Percentiles rank a stretch among this genome's conserved stretches.
These are phyloP conservation scores for Melanogaster broomeanus DNA, from an alignment of 768 basidiomycete genomes.

Conservation along the genomic window DNA sequence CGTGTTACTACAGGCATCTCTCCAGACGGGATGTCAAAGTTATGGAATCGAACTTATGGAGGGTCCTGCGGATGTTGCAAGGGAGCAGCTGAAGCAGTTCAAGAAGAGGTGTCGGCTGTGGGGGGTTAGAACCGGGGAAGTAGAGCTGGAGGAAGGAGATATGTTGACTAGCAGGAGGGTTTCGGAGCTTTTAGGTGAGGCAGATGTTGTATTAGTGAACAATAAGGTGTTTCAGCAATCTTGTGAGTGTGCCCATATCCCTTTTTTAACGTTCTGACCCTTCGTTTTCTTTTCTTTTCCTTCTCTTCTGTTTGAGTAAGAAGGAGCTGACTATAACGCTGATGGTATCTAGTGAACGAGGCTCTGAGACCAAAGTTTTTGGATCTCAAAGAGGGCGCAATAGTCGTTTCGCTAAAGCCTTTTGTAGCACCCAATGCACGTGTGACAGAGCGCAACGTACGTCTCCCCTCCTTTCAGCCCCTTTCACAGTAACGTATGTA, in stretches of 20 bases:
- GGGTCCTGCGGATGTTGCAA: conserved; percentile 79
- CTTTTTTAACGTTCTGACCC: not conserved
- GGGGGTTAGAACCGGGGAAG: conserved; percentile 76
- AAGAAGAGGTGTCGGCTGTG: conserved; percentile 84
- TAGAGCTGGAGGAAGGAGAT: conserved; percentile 83
- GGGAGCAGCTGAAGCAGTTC: conserved; percentile 73
- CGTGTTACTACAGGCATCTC: conserved; percentile 76
- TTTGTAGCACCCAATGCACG: conserved; percentile 79
- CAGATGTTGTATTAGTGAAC: conserved; percentile 91
- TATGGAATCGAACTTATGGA: conserved; percentile 82
- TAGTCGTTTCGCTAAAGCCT: conserved; percentile 85
- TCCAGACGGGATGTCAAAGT: conserved; percentile 76
- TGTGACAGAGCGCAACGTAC: conserved; percentile 81
- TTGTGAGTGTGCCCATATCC: conserved; percentile 48
- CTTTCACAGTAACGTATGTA: not conserved
- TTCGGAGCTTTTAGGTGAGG: conserved; percentile 68
- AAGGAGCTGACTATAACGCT: conserved; percentile 2
- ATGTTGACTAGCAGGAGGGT: conserved; percentile 74
- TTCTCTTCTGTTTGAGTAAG: not conserved
- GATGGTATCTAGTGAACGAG: conserved; percentile 68
- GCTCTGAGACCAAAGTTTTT: conserved; percentile 86
- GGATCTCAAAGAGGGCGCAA: conserved; percentile 91
- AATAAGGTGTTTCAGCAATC: conserved; percentile 82
- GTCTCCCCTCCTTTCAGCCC: conserved; percentile 18
- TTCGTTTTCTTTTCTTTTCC: too few relatives aligned